A percentile compares a stretch with the other conserved stretches of the same genome.
These are phyloP conservation scores for Hysterium pulicare DNA, from an alignment of 2,329 filamentous ascomycete genomes.

Conservation along the genomic window DNA sequence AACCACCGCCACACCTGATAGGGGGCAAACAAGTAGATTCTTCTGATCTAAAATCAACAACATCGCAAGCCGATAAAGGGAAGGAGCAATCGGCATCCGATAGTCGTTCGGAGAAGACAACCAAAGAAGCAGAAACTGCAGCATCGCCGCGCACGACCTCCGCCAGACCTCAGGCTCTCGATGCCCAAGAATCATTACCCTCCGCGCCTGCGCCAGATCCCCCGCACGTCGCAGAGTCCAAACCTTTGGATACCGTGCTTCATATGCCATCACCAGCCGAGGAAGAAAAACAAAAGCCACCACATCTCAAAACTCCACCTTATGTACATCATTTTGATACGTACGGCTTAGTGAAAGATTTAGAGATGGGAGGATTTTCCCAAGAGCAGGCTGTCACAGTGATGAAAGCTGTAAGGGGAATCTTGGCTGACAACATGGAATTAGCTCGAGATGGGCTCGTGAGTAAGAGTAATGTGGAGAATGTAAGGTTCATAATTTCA, in stretches of 20 bases:
- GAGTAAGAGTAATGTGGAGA: conserved; percentile 89
- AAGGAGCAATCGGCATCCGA: conserved; percentile 4
- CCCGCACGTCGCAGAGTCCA: conserved; percentile 22
- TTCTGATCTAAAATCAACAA: neutral
- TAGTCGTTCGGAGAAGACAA: conserved; percentile 4
- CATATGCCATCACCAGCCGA: conserved; percentile 39
- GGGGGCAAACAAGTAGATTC: conserved; percentile 12
- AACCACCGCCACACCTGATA: conserved; percentile 40
- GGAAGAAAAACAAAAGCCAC: conserved; percentile 50
- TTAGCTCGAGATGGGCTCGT: conserved; percentile 77
- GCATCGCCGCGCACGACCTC: conserved; percentile 14
- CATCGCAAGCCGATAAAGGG: conserved; percentile 2
- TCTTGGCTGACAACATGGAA: conserved; percentile 76
- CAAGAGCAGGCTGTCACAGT: conserved; percentile 72
- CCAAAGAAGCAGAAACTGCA: conserved; percentile 6
- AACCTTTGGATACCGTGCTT: conserved; percentile 40
- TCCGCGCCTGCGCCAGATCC: conserved; percentile 17
- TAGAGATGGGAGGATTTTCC: conserved; percentile 69
- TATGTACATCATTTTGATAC: conserved; percentile 98
- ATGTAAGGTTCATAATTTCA: conserved; percentile 43
- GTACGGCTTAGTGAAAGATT: conserved; percentile 79
- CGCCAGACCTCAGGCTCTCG: conserved; percentile 7
- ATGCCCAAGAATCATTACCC: conserved; percentile 9
- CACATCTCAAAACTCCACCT: conserved; percentile 68
- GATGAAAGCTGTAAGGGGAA: conserved; percentile 85